Conservation (phyloP, 495 filamentous ascomycete species). For the Collariella sp. region DNA sequence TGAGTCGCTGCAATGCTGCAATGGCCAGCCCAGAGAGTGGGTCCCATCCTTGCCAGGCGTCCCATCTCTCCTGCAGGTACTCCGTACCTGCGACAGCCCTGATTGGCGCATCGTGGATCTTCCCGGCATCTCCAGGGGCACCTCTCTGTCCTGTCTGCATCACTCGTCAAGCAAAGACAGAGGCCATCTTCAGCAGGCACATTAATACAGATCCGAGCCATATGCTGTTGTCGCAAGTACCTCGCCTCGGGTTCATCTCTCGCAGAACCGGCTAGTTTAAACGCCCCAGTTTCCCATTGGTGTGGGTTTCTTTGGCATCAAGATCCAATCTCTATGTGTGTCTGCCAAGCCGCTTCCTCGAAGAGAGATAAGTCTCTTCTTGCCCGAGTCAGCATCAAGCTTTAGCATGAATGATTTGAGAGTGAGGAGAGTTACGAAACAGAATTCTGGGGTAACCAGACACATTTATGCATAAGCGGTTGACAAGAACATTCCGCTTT, state of each 20-base stretch:
- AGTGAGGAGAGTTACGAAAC: no score
- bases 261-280: neutral
- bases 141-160: neutral
- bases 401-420: no score
- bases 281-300: conserved; percentile 4
- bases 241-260: neutral
- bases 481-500: no score
- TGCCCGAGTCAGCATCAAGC: no score
- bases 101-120: neutral
- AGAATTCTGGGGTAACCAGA: no score
- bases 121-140: neutral
- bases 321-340: neutral
- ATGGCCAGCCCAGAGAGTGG: neutral
- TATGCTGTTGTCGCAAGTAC: neutral
- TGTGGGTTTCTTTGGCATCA: neutral
- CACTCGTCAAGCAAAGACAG: neutral
- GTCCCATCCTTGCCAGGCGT: neutral
- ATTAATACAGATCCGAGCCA: neutral
- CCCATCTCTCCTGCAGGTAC: neutral
- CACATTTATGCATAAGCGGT: no score
- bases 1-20: neutral
- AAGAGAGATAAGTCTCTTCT: no score
- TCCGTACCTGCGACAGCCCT: neutral
- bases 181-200: no score
- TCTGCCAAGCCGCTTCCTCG: neutral